Percentiles rank a stretch among this genome's conserved stretches.
Conservation (phyloP, 495 filamentous ascomycete species). For the Daldinia childiae region DNA sequence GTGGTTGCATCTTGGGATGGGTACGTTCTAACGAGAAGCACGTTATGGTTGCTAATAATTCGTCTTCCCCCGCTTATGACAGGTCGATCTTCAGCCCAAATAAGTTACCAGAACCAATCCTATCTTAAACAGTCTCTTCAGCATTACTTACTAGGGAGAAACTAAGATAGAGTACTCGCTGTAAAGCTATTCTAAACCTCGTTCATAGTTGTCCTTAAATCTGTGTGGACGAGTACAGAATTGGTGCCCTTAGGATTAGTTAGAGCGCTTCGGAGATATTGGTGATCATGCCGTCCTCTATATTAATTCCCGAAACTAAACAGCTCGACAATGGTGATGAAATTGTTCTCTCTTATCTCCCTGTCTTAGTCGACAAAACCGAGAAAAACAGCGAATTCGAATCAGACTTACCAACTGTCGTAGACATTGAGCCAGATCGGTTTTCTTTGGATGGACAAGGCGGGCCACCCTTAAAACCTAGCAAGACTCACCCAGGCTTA, state of each 20-base stretch:
- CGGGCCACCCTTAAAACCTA: conserved; percentile 14
- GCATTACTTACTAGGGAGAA: background rate
- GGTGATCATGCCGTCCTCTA: conserved; percentile 22
- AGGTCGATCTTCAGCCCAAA: conserved; percentile 5
- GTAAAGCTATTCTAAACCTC: conserved; percentile 1
- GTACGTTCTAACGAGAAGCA: conserved; percentile 7
- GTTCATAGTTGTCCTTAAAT: background rate
- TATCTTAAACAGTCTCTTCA: conserved; percentile 5
- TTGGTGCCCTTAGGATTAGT: background rate
- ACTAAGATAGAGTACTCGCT: background rate
- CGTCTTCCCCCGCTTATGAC: conserved; percentile 21
- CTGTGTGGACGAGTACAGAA: conserved; percentile 13
- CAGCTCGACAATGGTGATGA: conserved; percentile 21
- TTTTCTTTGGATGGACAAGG: conserved; percentile 26
- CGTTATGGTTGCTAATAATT: conserved; percentile 25
- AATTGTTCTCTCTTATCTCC: conserved; percentile 15
- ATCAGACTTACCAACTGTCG: conserved; percentile 27
- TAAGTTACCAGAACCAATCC: conserved; percentile 5
- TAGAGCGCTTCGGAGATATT: background rate
- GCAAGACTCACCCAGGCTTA: background rate
- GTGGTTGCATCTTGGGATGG: conserved; percentile 36
- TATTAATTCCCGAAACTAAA: conserved; percentile 16
- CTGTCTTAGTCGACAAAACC: conserved; percentile 15
- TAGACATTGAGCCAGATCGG: conserved; percentile 15
- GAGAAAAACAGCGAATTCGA: conserved; percentile 22